Evolutionary conservation across 2,329 filamentous ascomycete genomes (phyloP), one percentile per base, ranked within the genome.

Genomic region (Dichotomopilus funicola): DNA sequence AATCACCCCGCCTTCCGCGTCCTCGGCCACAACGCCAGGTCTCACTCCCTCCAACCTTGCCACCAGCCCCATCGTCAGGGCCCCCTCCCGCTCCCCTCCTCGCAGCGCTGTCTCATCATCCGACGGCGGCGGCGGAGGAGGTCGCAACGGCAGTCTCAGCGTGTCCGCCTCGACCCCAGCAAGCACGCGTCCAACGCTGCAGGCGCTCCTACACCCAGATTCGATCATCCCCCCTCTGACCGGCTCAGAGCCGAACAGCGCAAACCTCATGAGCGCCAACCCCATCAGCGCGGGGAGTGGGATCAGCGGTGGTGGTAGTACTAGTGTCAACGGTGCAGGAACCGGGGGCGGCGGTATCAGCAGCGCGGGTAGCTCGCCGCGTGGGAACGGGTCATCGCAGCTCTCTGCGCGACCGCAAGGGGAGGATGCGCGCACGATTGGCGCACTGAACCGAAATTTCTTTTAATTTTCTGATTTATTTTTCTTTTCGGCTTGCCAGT

Each of bases 331-430:
- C 13, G 19, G 36, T 5, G 36, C 3, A 6, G 38, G 27, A 7
- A 27, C 19, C 10, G 19, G 35, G 3, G 48, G 49, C 13, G 53
- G 48, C 19, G 45, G 35, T 11, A 34, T 35, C 4, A 69, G 69
- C 60, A 75, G 75, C 62, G 73, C 71, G 6, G 66, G 67, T 59
- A 80, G 76, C 61, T 84, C 80, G 50, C 76, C 78, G 8, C 73
- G 76, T 59, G 68, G 27, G 3, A 12, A 13, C 11, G 9, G 10
- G 68, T 61, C 56, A 35, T 8, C 33, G 10, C 8, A 8, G 45
- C 9, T 34, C 33, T 27, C 13, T 9, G 10, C 46, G 50, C 36
- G 36, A 53, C 50, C 49, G 41, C 54, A 33, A 47, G 12, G 57
- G 27, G 65, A 66, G 55, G 64, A 66, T 51, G 62, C 56, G 11